phyloP scores from a whole-genome alignment of 140 eudicot species.

The Flaveria floridana region DNA sequence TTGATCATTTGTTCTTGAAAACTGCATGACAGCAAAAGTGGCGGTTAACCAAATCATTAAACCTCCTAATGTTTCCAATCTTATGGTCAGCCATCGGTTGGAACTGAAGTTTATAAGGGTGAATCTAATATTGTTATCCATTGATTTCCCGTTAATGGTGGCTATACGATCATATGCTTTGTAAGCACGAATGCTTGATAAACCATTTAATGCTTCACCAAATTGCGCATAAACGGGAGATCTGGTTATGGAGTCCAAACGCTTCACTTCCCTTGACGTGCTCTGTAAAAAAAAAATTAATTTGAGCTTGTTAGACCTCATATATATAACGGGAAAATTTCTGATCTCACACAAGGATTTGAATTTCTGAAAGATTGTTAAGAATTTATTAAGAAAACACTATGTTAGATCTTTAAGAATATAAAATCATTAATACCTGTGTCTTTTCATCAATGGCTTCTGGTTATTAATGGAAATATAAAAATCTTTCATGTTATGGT shows the following conservation, averaged over 20 bases:
- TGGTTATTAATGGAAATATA: background rate
- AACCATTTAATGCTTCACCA: slow-evolving; percentile 93
- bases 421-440: background rate
- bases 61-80: slow-evolving; percentile 89
- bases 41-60: slow-evolving; percentile 94
- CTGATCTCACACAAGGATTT: background rate
- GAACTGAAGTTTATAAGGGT: slow-evolving; percentile 77
- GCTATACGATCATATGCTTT: slow-evolving; percentile 91
- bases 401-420: slow-evolving; percentile 7
- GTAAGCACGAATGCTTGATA: slow-evolving; percentile 85
- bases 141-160: slow-evolving; percentile 65
- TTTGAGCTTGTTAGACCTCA: slow-evolving; percentile 16
- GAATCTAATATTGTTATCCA: slow-evolving; percentile 86
- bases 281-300: slow-evolving; percentile 51
- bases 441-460: no score
- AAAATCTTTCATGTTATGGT: background rate
- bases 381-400: background rate
- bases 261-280: slow-evolving; percentile 93
- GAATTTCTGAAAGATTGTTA: background rate
- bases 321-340: background rate
- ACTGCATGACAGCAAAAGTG: slow-evolving; percentile 90
- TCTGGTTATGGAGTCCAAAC: slow-evolving; percentile 79
- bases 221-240: slow-evolving; percentile 96
- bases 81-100: slow-evolving; percentile 89
- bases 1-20: slow-evolving; percentile 69